A percentile compares a stretch with the other conserved stretches of the same genome.
These are phyloP conservation scores for Geranium rotundifolium DNA, from an alignment of 345 rosid species.

Conservation along the genomic window DNA sequence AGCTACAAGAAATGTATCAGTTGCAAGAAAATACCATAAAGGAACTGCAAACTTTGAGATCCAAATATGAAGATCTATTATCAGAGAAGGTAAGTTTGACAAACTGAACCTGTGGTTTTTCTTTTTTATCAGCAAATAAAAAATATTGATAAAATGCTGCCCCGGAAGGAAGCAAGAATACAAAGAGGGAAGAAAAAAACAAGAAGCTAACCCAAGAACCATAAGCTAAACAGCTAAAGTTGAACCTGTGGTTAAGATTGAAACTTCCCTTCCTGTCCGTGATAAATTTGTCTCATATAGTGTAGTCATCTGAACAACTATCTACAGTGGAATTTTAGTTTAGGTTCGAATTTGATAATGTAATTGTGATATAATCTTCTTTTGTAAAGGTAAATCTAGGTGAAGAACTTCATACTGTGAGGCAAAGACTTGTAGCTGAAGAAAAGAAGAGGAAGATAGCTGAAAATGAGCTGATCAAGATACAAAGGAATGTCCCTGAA, in stretches of 20 bases:
- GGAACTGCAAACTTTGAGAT: constrained; percentile 57
- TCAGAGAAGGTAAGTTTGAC: constrained; percentile 48
- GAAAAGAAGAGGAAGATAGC: constrained; percentile 55
- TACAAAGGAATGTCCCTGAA: constrained; percentile 46
- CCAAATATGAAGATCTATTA: constrained; percentile 35
- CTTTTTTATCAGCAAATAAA: too few species aligned
- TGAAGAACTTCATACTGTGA: constrained; percentile 45
- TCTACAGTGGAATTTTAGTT: neutral
- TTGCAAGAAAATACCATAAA: constrained; percentile 31
- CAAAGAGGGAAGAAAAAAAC: too few species aligned
- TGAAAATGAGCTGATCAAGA: constrained; percentile 51
- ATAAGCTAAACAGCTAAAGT: neutral
- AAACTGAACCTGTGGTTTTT: neutral
- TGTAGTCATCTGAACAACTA: neutral
- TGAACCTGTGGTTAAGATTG: neutral
- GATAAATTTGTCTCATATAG: neutral
- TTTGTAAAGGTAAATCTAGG: constrained; percentile 38
- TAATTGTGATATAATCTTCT: constrained; percentile 1
- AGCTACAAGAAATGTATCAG: constrained; percentile 37
- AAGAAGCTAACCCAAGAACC: too few species aligned
- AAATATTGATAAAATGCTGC: too few species aligned
- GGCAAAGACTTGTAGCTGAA: constrained; percentile 53
- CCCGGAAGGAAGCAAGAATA: too few species aligned
- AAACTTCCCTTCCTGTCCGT: too few species aligned
- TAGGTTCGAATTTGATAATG: constrained; percentile 1